Conservation (phyloP, 495 filamentous ascomycete species). For the Pseudoneurospora amorphoporcata region DNA sequence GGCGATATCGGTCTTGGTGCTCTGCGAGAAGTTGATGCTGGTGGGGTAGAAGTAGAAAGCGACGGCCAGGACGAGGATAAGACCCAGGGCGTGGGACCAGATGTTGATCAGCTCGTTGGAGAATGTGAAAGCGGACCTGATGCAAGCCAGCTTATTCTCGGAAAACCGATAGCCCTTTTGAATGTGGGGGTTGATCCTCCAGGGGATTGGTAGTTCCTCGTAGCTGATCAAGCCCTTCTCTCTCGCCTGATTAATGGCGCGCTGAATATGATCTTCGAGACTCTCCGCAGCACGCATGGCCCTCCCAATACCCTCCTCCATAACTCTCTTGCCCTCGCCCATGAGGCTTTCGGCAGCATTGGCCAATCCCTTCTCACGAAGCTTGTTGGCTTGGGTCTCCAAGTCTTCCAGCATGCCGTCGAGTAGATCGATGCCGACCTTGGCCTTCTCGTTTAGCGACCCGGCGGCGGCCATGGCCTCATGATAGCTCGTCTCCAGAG, state of each 20-base stretch:
- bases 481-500: constrained; percentile 82
- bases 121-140: constrained; percentile 68
- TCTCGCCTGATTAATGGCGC: constrained; percentile 64
- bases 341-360: constrained; percentile 61
- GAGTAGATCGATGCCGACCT: constrained; percentile 75
- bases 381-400: constrained; percentile 64
- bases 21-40: constrained; percentile 72
- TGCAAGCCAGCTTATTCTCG: constrained; percentile 75
- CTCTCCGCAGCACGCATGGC: constrained; percentile 67
- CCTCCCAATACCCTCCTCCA: constrained; percentile 76
- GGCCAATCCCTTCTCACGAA: constrained; percentile 47
- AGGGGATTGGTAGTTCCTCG: constrained; percentile 81
- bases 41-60: constrained; percentile 96
- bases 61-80: constrained; percentile 75
- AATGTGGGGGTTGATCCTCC: constrained; percentile 94
- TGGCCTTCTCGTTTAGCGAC: constrained; percentile 83
- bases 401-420: constrained; percentile 75
- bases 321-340: constrained; percentile 57
- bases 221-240: constrained; percentile 79
- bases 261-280: constrained; percentile 69
- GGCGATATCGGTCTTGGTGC: constrained; percentile 75
- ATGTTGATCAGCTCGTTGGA: constrained; percentile 97
- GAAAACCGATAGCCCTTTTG: constrained; percentile 84
- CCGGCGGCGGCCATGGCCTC: constrained; percentile 78
- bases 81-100: constrained; percentile 86